Evolutionary conservation across 805 yeast genomes (phyloP).

Genomic region (Metschnikowia continentalis): DNA sequence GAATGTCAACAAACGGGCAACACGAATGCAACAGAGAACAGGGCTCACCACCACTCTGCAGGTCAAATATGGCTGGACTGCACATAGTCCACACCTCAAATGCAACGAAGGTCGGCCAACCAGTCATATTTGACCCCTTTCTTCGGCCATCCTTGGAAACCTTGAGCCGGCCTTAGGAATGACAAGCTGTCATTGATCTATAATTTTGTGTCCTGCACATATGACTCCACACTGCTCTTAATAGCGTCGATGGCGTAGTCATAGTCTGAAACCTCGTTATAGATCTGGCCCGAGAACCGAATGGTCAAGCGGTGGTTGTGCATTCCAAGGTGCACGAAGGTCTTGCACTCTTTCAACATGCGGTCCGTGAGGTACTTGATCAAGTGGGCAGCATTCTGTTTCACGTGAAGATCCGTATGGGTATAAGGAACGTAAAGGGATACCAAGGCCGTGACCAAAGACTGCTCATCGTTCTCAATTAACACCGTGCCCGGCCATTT

Average conservation of each 20-base stretch:
- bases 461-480: slow-evolving; percentile 32
- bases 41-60: too few species aligned
- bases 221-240: slow-evolving; percentile 16
- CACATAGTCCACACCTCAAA: too few species aligned
- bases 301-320: slow-evolving; percentile 31
- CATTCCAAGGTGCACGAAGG: slow-evolving; percentile 44
- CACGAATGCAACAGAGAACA: too few species aligned
- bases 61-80: too few species aligned
- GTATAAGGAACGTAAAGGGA: slow-evolving; percentile 36
- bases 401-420: slow-evolving; percentile 2
- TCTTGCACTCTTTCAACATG: slow-evolving; percentile 22
- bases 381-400: slow-evolving; percentile 4
- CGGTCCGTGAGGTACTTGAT: not conserved
- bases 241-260: slow-evolving; percentile 32
- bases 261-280: slow-evolving; percentile 54
- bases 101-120: too few species aligned
- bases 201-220: not conserved
- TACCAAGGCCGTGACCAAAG: slow-evolving; percentile 41
- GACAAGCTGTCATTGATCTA: not conserved
- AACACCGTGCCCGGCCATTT: slow-evolving; percentile 36
- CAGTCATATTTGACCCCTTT: too few species aligned
- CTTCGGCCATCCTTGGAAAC: too few species aligned
- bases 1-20: too few species aligned
- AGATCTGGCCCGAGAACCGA: slow-evolving; percentile 59
- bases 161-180: too few species aligned